Conservation (phyloP, 2,329 filamentous ascomycete genomes). For the Pseudogymnoascus sp. region DNA sequence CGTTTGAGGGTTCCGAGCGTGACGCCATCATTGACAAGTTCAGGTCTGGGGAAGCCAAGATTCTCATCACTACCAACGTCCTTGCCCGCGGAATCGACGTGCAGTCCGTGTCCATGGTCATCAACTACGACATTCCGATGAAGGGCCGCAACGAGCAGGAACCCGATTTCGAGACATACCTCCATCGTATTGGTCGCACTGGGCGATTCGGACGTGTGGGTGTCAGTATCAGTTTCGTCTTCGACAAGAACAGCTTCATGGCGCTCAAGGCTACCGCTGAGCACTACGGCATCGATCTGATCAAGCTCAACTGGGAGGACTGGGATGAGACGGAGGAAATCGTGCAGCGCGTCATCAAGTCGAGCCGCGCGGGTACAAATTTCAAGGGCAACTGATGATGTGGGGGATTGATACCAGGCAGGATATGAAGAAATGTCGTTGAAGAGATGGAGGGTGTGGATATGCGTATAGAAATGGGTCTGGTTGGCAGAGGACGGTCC, state of each 20-base stretch:
- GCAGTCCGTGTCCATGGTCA: constrained; percentile 88
- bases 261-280: constrained; percentile 72
- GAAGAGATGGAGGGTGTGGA: background rate
- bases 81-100: constrained; percentile 94
- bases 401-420: background rate
- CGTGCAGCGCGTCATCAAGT: constrained; percentile 75
- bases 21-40: constrained; percentile 82
- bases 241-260: constrained; percentile 71
- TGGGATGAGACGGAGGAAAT: constrained; percentile 84
- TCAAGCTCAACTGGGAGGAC: constrained; percentile 73
- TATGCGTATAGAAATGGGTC: constrained; percentile 1
- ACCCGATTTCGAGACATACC: constrained; percentile 89
- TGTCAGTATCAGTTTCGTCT: constrained; percentile 90
- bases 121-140: constrained; percentile 89
- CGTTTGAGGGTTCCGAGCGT: constrained; percentile 73
- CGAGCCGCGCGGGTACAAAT: constrained; percentile 49
- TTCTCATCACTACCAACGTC: constrained; percentile 96
- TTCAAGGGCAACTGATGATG: constrained; percentile 22
- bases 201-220: constrained; percentile 94
- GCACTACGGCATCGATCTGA: constrained; percentile 73
- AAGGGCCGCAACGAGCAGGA: constrained; percentile 68
- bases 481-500: background rate
- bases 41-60: constrained; percentile 79
- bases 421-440: background rate
- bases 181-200: constrained; percentile 95